Conservation (phyloP, 139 green algal species). For the Closterium sp. region DNA sequence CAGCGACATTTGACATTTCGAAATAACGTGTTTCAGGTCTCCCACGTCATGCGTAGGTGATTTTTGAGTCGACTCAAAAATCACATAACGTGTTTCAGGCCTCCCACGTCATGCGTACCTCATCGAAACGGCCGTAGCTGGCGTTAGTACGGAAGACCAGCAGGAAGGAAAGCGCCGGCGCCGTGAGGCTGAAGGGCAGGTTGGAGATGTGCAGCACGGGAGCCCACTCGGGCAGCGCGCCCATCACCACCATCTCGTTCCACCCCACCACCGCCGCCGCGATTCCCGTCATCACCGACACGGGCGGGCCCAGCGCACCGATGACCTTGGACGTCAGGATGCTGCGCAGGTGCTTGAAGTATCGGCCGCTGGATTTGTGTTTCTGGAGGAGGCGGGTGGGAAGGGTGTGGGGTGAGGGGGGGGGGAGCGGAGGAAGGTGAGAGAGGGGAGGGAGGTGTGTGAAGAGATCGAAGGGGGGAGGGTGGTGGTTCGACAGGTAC, state of each 20-base stretch:
- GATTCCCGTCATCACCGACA: not conserved
- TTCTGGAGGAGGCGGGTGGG: not conserved
- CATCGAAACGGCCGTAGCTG: conserved; percentile 46
- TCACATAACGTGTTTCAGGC: not conserved
- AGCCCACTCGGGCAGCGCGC: conserved; percentile 3
- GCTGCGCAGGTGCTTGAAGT: conserved; percentile 26
- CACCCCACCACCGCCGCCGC: conserved; percentile 13
- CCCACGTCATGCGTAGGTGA: not conserved
- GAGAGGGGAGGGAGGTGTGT: not conserved
- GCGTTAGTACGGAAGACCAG: conserved; percentile 50
- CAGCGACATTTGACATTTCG: not conserved
- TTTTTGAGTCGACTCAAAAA: not conserved
- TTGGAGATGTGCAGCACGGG: conserved; percentile 33
- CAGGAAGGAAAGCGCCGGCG: conserved; percentile 40
- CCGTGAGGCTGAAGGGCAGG: conserved; percentile 39
- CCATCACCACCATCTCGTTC: conserved; percentile 18
- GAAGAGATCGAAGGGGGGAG: not conserved
- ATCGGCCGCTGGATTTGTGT: conserved; percentile 30
- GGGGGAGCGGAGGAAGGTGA: not conserved
- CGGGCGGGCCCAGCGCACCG: conserved; percentile 16
- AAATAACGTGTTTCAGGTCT: not conserved
- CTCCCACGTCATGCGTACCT: not conserved
- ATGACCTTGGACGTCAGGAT: conserved; percentile 40
- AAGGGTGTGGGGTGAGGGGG: not conserved
- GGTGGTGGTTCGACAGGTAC: too few relatives aligned